These are phyloP conservation scores for Aspergillus sp. DNA, from an alignment of 2,329 filamentous ascomycete genomes.

Conservation along the genomic window DNA sequence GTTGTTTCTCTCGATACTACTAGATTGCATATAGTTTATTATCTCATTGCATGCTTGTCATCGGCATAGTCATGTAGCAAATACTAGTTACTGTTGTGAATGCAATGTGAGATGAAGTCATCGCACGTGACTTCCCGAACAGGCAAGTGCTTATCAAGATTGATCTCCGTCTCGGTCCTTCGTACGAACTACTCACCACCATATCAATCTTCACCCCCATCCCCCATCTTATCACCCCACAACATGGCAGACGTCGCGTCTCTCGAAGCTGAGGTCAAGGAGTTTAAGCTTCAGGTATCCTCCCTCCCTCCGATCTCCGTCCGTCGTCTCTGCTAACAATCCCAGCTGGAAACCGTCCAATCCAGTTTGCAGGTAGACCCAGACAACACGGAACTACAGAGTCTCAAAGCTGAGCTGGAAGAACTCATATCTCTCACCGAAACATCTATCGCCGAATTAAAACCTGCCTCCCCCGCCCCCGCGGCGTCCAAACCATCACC, in stretches of 20 bases:
- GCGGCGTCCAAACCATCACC: conserved; percentile 49
- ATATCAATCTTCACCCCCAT: not conserved
- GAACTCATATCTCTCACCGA: conserved; percentile 76
- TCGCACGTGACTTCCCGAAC: too few relatives aligned
- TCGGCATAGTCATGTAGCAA: too few relatives aligned
- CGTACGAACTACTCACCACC: not conserved
- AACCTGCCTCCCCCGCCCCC: conserved; percentile 57
- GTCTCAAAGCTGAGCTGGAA: conserved; percentile 77
- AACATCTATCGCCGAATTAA: conserved; percentile 77
- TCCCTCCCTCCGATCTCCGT: not conserved
- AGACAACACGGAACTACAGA: conserved; percentile 73
- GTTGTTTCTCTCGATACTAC: too few relatives aligned
- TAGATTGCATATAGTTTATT: too few relatives aligned
- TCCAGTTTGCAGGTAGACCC: conserved; percentile 76
- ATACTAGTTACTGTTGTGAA: too few relatives aligned
- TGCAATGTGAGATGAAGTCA: too few relatives aligned
- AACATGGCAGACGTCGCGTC: conserved; percentile 45
- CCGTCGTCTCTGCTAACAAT: conserved; percentile 8
- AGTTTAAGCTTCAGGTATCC: conserved; percentile 58
- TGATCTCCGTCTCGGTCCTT: not conserved
- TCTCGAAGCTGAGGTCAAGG: conserved; percentile 54
- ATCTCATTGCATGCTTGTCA: too few relatives aligned
- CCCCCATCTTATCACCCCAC: not conserved
- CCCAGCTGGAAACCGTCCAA: conserved; percentile 73
- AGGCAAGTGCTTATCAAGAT: too few relatives aligned